Conservation (phyloP, 495 filamentous ascomycete species). For the Tetracladium marchalianum region DNA sequence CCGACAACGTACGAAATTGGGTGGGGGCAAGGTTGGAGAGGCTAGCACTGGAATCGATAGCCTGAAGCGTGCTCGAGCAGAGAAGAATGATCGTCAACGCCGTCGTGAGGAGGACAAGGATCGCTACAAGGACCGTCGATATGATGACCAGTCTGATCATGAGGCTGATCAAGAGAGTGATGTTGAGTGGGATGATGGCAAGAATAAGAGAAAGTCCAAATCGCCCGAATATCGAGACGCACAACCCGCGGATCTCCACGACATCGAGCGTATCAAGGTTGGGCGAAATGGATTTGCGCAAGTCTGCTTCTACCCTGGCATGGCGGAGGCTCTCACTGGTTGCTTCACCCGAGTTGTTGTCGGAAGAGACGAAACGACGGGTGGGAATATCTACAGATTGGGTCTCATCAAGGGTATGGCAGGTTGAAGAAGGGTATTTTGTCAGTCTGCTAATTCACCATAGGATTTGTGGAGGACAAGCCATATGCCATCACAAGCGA, state of each 20-base stretch:
- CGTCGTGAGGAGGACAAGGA: slow-evolving; percentile 58
- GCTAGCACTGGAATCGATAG: slow-evolving; percentile 66
- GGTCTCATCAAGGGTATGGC: slow-evolving; percentile 70
- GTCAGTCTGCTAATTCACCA: slow-evolving; percentile 20
- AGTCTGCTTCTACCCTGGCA: slow-evolving; percentile 84
- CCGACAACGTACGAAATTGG: slow-evolving; percentile 68
- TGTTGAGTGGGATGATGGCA: slow-evolving; percentile 54
- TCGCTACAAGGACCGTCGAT: slow-evolving; percentile 38
- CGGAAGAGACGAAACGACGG: slow-evolving; percentile 57
- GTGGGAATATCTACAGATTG: slow-evolving; percentile 71
- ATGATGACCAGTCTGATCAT: slow-evolving; percentile 44
- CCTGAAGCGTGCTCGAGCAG: slow-evolving; percentile 75
- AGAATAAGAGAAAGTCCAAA: slow-evolving; percentile 25
- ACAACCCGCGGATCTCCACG: slow-evolving; percentile 57
- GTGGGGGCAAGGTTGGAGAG: slow-evolving; percentile 70
- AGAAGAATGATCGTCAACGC: slow-evolving; percentile 70
- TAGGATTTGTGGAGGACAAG: slow-evolving; percentile 66
- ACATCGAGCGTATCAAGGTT: slow-evolving; percentile 73
- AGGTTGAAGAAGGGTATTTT: neutral
- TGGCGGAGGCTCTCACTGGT: slow-evolving; percentile 65
- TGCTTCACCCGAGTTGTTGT: slow-evolving; percentile 78
- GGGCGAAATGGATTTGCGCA: slow-evolving; percentile 72
- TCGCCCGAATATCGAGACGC: slow-evolving; percentile 39
- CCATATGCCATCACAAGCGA: slow-evolving; percentile 67
- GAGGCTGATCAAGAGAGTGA: slow-evolving; percentile 75